These are phyloP conservation scores for Aureobasidium sp. DNA, from an alignment of 2,329 filamentous ascomycete species.

Conservation along the genomic window DNA sequence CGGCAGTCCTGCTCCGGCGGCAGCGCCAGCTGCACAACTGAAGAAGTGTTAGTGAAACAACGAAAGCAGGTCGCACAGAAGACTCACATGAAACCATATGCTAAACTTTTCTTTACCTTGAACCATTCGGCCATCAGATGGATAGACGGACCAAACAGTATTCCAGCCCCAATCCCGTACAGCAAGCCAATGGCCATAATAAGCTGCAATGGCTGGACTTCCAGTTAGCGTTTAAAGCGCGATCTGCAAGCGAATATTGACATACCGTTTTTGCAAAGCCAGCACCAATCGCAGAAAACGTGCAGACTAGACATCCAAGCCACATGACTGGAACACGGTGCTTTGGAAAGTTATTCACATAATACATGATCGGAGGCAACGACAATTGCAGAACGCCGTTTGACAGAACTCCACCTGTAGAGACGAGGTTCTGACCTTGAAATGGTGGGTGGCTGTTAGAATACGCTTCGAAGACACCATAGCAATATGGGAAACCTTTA, in stretches of 20 bases:
- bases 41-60: neutral
- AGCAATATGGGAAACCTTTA: neutral
- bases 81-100: neutral
- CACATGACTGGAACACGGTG: neutral
- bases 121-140: neutral
- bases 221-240: no score
- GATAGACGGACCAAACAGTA: neutral
- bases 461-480: neutral
- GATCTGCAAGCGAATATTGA: no score
- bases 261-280: neutral
- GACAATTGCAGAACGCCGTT: neutral
- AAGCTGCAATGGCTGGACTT: neutral
- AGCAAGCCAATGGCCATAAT: neutral
- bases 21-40: neutral
- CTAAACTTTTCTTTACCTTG: neutral
- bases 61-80: neutral
- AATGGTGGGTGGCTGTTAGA: neutral
- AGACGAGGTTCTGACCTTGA: neutral
- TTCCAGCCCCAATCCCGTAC: neutral
- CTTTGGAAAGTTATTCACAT: neutral
- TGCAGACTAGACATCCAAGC: neutral
- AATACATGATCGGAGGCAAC: neutral
- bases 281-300: neutral
- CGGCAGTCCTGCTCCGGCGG: neutral
- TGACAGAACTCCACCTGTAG: neutral